Evolutionary conservation across 1,139 yeast species (phyloP), one percentile per base, ranked within the genome.

Genomic region (Pneumocystis murina): DNA sequence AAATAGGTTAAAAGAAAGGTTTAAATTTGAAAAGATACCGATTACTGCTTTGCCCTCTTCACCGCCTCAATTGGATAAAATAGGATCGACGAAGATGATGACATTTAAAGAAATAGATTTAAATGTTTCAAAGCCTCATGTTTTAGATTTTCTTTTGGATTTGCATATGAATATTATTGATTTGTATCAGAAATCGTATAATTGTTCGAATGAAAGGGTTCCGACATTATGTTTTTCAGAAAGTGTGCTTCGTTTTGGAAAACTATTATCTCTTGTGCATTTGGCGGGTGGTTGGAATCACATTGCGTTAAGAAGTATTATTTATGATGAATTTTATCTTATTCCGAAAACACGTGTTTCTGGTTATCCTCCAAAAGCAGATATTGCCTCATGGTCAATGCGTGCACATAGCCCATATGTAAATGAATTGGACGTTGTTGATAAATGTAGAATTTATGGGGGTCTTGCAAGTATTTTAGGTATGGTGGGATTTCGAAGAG

Each of bases 211-310:
- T 66, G 95, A 91, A 68, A 82, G 82, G 69, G 91, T 86, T 0
- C 97, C 97, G 0, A 92, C 86, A 67, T 74, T 86, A 2, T 91
- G 90, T 0, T 87, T 84, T 68, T 84, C 87, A 59, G 96, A 89
- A 68, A 79, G 86, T 3, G 77, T 86, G 3, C 70, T 90, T 57
- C 78, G 96, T 64, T 80, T 80, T 62, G 75, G 86, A 39, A 83
- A 82, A 66, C 79, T 87, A 64, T 79, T 87, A 80, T 79, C 85
- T 0, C 73, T 79, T 12, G 75, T 84, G 6, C 79, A 80, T 66
- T 72, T 80, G 5, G 84, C 84, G 4, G 78, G 80, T 14, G 84
- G 80, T 3, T 74, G 84, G 68, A 77, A 79, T 59, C 69, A 74
- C 0, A 72, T 72, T 0, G 77, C 80, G 0, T 72, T 82, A 57